Evolutionary conservation across 75 land plant genomes (phyloP).

Genomic region (Cunninghamia lanceolata): DNA sequence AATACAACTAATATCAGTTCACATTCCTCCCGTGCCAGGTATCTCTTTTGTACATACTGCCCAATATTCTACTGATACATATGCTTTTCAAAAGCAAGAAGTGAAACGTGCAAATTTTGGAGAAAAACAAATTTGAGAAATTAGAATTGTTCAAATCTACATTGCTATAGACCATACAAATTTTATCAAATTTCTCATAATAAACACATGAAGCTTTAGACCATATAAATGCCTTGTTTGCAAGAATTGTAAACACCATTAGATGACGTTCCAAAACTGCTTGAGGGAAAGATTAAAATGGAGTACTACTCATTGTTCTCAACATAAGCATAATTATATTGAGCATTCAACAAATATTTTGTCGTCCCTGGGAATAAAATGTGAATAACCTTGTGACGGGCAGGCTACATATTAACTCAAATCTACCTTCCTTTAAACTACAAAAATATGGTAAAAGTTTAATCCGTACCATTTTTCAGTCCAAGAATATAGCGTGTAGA

Average conservation of each 20-base stretch:
- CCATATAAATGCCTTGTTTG: background rate
- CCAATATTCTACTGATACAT: background rate
- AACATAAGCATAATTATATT: background rate
- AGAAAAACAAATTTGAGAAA: too few relatives aligned
- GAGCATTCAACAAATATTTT: background rate
- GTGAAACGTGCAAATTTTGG: background rate
- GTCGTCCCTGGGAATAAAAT: background rate
- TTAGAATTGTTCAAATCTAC: background rate
- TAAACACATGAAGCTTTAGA: background rate
- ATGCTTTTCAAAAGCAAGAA: background rate
- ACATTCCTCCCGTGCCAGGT: background rate
- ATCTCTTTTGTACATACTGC: background rate
- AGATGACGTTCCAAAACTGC: too few relatives aligned
- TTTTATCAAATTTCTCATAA: too few relatives aligned
- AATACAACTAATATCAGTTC: background rate
- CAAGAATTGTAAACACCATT: background rate
- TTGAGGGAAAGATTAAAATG: too few relatives aligned
- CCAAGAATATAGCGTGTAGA: background rate
- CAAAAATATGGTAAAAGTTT: background rate
- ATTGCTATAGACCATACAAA: too few relatives aligned
- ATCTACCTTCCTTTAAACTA: too few relatives aligned
- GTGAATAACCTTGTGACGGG: background rate
- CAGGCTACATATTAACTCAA: background rate
- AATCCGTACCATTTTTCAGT: background rate
- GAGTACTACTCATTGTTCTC: background rate